Evolutionary conservation across 306 rosid species (phyloP).

Genomic region (Sechiopsis laciniata): DNA sequence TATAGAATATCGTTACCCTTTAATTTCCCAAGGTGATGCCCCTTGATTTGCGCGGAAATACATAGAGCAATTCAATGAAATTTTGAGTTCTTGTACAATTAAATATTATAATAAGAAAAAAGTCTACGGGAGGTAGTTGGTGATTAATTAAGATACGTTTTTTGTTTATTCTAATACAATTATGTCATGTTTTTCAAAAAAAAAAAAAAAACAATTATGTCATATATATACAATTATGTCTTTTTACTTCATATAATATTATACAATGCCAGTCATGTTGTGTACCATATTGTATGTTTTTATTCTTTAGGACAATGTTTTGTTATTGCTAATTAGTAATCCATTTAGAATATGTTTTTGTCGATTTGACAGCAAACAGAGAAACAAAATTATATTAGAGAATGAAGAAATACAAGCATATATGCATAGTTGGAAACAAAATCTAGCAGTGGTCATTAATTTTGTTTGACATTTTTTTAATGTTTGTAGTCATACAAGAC

Average conservation of each 20-base stretch:
- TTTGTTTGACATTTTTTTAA: neutral
- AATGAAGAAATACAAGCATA: neutral
- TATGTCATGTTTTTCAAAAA: neutral
- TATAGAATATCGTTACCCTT: conserved; percentile 14
- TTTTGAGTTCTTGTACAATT: neutral
- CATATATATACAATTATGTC: neutral
- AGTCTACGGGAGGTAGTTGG: conserved; percentile 15
- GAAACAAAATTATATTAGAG: neutral
- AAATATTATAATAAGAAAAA: neutral
- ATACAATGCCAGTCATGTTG: neutral
- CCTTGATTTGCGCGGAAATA: conserved; percentile 16
- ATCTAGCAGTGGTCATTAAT: neutral
- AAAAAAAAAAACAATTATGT: too few species aligned
- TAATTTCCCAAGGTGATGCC: conserved; percentile 20
- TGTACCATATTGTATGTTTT: neutral
- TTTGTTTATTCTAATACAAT: conserved; percentile 1
- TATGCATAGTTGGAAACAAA: neutral
- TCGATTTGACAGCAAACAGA: neutral
- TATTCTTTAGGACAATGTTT: neutral
- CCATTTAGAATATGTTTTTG: neutral
- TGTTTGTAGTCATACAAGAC: neutral
- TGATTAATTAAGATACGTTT: neutral
- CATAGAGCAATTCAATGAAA: neutral
- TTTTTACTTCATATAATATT: neutral
- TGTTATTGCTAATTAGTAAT: neutral